phyloP scores from a whole-genome alignment of 1,284 basidiomycete species.

The Puccinia polysora region DNA sequence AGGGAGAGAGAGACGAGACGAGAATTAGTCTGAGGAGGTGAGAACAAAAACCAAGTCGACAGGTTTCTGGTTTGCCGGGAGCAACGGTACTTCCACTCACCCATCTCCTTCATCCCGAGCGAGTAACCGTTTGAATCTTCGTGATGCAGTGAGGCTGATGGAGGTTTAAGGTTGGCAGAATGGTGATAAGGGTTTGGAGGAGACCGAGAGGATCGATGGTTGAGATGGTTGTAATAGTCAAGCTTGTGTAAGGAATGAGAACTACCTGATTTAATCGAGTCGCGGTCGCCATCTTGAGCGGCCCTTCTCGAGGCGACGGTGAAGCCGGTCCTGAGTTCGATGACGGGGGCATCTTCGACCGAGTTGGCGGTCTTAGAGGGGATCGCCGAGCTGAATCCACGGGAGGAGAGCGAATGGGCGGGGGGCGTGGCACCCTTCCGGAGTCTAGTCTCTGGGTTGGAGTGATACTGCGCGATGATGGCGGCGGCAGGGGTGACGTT shows the following conservation, averaged over 20 bases:
- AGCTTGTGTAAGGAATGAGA: slow-evolving; percentile 40
- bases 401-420: background rate
- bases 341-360: slow-evolving; percentile 31
- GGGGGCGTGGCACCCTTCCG: slow-evolving; percentile 20
- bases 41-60: no score
- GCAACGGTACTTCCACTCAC: slow-evolving; percentile 9
- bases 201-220: background rate
- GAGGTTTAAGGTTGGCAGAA: slow-evolving; percentile 10
- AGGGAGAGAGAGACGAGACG: background rate
- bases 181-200: slow-evolving; percentile 1
- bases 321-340: slow-evolving; percentile 27
- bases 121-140: slow-evolving; percentile 12
- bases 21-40: no score
- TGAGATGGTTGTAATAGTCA: slow-evolving; percentile 23
- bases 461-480: slow-evolving; percentile 36
- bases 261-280: slow-evolving; percentile 33
- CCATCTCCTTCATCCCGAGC: slow-evolving; percentile 31
- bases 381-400: slow-evolving; percentile 31
- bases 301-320: slow-evolving; percentile 22
- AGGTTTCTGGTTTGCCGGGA: no score
- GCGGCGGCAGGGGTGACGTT: slow-evolving; percentile 32
- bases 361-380: slow-evolving; percentile 29
- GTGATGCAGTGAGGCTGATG: background rate
- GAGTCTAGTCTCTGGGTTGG: slow-evolving; percentile 26
- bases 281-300: slow-evolving; percentile 26